Evolutionary conservation across 2,329 filamentous ascomycete species (phyloP), one percentile per base, ranked within the genome.

Genomic region (Diaporthe humulicola): DNA sequence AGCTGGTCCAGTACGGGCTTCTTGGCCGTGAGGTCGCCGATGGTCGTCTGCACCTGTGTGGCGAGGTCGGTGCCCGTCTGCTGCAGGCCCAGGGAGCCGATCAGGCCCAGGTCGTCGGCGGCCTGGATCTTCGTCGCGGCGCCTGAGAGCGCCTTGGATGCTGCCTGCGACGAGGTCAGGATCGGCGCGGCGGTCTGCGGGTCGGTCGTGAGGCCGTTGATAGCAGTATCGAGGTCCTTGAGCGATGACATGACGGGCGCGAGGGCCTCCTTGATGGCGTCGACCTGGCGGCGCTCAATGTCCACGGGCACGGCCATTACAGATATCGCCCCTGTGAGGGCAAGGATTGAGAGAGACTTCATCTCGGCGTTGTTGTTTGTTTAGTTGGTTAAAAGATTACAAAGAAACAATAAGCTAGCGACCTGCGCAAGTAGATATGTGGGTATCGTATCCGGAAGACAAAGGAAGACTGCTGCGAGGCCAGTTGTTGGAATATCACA

Each of bases 71-170:
- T 60, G 4, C 61, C 72, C 40, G 72, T 74, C 72, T 74, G 72
- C 54, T 74, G 72, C 28, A 70, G 64, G 25, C 84, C 83, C 38
- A 84, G 76, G 33, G 82, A 57, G 54, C 64, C 72, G n/a, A 74
- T 19, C 1, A 74, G 54, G 36, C 72, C 54, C 2, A 70, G 28
- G 33, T 45, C n/a, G 48, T 74, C 64, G 28, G 72, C 72, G 64
- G 54, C 50, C 17, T 60, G n/a, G 64, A 74, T 74, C 72, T 70
- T 60, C 54, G 72, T 74, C 7, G 64, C 56, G 2, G 72, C 72
- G 52, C 45, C 42, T 1, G 72, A 50, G 64, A 74, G 72, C 15
- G 64, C 48, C 54, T 70, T 70, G 6, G 64, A 60, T 9, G 72
- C 72, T 3, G 64, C 42, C 14, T 70, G 36, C 6, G 72, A 74